These are phyloP conservation scores for Chalciporus sp. DNA, from an alignment of 1,284 basidiomycete species.

Conservation along the genomic window DNA sequence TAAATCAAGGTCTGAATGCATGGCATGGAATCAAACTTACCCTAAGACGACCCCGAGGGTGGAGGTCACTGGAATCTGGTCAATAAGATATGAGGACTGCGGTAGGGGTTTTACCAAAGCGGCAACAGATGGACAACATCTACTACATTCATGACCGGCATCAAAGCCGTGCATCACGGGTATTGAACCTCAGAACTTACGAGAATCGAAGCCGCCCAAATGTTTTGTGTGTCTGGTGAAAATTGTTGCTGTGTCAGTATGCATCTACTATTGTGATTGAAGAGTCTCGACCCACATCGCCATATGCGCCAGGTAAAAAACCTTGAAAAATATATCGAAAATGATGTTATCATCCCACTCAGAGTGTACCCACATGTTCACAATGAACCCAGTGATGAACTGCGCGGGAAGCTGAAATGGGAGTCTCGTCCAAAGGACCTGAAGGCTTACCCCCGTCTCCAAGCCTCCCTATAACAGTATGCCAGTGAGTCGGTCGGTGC, in stretches of 20 bases:
- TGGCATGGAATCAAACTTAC: neutral
- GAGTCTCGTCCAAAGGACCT: too few species aligned
- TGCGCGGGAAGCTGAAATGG: neutral
- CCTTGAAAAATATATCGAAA: neutral
- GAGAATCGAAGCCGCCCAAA: neutral
- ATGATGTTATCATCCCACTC: neutral
- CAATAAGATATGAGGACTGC: neutral
- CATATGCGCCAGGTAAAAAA: conserved; percentile 7
- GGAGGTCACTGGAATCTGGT: neutral
- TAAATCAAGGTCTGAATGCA: neutral
- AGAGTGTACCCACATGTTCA: conserved; percentile 3
- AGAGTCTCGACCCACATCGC: neutral
- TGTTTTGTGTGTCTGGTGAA: neutral
- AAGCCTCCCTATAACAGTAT: neutral
- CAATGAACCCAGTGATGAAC: conserved; percentile 1
- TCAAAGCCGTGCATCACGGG: neutral
- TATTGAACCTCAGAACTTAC: neutral
- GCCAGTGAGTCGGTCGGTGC: neutral
- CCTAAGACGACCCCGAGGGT: neutral
- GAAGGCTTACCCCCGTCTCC: neutral
- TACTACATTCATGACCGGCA: neutral
- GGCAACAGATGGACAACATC: neutral
- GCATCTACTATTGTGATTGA: too few species aligned
- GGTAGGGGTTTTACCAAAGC: too few species aligned
- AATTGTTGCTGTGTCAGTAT: neutral